Base-by-base conservation (phyloP, 768 basidiomycete genomes). In the Leccinum uliginosum region DNA sequence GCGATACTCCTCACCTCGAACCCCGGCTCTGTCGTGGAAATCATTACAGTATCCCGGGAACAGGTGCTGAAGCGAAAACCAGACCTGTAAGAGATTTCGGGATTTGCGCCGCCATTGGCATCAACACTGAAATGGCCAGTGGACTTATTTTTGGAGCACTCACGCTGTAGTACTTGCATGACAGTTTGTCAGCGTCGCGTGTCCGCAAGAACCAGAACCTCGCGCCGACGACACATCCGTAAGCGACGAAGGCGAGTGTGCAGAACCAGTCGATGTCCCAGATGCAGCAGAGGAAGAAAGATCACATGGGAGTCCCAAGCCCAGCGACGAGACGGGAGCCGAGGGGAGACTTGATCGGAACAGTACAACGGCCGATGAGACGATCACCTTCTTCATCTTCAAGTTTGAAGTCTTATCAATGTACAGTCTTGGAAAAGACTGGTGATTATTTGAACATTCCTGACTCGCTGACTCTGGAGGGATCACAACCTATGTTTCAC, bases 401-500 rank as follows among this genome's bases (percentile, higher is more conserved):
- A 4, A 72, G 56, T 43, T 75, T 70, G 55, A 77, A 81, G 57
- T 81, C 80, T 63, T 80, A 77, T 2, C 76, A 73, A n/a, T 80
- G 79, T 9, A 80, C 75, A 3, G 79, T 81, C 0, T 78, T 78
- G 2, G 74, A 62, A 43, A 80, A 71, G 12, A 78, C 73, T 0
- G 68, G 71, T 67, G 29, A 73, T 77, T 48, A 76, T 55, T 44
- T 67, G 65, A 30, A 75, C 59, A 61, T 59, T 5, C 64, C 71
- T 0, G 69, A 70, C 6, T 65, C 56, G 29, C 69, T 72, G 21
- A 74, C 55, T 6, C 45, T 54, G 5, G 61, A 52, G 21, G 59
- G 54, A 50, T 73, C 65, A 2, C 53, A 26, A 3, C 62, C 70
- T 75, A 45, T 26, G 45, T 40, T 8, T 40, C 6, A 7, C 7